Evolutionary conservation across 495 filamentous ascomycete species (phyloP), one percentile per base, ranked within the genome.

Genomic region (Hypoxylon trugodes): DNA sequence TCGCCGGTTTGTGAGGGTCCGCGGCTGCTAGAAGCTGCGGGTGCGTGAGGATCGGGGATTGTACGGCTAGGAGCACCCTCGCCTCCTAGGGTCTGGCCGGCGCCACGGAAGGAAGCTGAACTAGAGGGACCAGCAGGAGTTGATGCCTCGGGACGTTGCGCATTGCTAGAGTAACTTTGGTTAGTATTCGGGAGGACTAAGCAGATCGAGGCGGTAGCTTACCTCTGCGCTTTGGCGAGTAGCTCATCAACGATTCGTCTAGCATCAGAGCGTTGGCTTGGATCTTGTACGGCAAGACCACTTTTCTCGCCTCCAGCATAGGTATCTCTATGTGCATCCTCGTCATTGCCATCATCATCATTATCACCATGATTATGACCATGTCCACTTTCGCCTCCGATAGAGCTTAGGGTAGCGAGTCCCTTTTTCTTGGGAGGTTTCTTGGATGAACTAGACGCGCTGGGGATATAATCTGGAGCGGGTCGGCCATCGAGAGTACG

Each of bases 221-320:
- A 96, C 92, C 82, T 85, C 70, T 82, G 86, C 8, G 94, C 95
- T 65, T 90, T 90, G 63, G 92, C 86, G 16, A 98, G 77, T 50
- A 98, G 91, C 72, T 95, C 86, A 42, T 86, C 81, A 68, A 91
- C 84, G 28, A 89, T 86, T 71, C 84, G 85, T 67, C 86, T 85
- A 12, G 88, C 77, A 57, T 89, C 90, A 22, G 73, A 76, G 13
- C 78, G 76, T 61, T 78, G 72, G 35, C 69, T 75, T 0, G 95
- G 95, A 71, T 98, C 93, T 72, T 97, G 91, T 50, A 98, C 93
- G 2, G 95, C 96, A 24, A 98, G 77, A 4, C 93, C 96, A 18
- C 93, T 97, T 77, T 98, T 98, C 79, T 97, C 95, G 40, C 95
- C 95, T 47, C 95, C 95, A 6, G 95, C 90, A 73, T 96, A 98